Conservation (phyloP, 169 alveolate species). For the Toxoplasma gondii region DNA sequence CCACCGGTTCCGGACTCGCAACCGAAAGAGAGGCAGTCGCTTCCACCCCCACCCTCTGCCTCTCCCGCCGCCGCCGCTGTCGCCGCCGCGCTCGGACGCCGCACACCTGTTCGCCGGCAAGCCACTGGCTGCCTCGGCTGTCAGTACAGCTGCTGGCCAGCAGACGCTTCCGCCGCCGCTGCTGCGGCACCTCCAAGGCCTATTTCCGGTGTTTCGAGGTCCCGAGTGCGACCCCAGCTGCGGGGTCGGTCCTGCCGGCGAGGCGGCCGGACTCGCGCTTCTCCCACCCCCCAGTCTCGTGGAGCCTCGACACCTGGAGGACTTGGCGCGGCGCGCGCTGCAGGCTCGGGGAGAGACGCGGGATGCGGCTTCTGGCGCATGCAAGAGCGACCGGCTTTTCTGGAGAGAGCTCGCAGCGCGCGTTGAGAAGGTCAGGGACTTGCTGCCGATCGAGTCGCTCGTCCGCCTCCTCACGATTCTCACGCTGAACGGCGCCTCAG, state of each 20-base stretch:
- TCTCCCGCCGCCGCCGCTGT: neutral
- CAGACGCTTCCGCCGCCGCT: neutral
- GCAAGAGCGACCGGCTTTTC: neutral
- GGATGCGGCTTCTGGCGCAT: neutral
- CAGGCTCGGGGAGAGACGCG: neutral
- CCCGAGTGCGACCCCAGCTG: neutral
- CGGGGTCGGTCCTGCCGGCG: neutral
- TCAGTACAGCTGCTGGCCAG: neutral
- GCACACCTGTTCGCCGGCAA: neutral
- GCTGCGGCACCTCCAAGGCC: neutral
- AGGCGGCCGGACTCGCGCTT: neutral
- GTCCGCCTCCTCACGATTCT: neutral
- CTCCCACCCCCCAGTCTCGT: neutral
- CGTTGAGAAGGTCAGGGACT: neutral
- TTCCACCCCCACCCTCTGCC: slow-evolving; percentile 28
- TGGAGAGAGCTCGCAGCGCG: neutral
- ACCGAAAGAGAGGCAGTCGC: neutral
- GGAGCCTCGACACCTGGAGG: neutral
- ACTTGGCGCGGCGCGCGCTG: slow-evolving; percentile 7
- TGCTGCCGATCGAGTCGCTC: neutral
- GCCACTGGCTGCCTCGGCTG: neutral
- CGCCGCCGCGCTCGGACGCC: neutral
- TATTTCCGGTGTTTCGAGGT: neutral
- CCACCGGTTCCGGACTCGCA: neutral
- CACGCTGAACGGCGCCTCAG: neutral